phyloP scores from a whole-genome alignment of 2,329 filamentous ascomycete species.

The Nannizziopsis barbatae region DNA sequence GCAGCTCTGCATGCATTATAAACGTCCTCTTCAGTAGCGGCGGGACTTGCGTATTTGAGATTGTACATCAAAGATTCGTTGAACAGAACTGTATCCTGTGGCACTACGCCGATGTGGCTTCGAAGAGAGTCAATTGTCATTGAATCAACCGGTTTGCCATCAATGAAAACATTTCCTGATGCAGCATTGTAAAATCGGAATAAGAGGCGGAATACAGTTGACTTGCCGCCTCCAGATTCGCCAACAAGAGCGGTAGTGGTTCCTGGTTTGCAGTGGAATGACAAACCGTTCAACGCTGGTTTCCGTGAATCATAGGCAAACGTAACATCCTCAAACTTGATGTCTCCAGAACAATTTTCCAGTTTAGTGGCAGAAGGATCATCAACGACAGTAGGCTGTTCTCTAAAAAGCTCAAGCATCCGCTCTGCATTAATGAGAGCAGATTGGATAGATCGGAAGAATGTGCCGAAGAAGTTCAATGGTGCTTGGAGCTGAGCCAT shows the following conservation, averaged over 20 bases:
- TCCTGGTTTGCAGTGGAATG: slow-evolving; percentile 75
- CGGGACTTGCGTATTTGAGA: slow-evolving; percentile 73
- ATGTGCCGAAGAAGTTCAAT: slow-evolving; percentile 82
- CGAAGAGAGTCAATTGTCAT: slow-evolving; percentile 90
- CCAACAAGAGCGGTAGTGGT: slow-evolving; percentile 94
- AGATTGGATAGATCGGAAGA: slow-evolving; percentile 91
- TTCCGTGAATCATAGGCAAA: slow-evolving; percentile 85
- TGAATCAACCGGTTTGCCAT: slow-evolving; percentile 71
- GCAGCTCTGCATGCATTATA: slow-evolving; percentile 72
- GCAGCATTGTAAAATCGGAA: slow-evolving; percentile 92
- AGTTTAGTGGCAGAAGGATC: slow-evolving; percentile 53
- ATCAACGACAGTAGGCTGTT: slow-evolving; percentile 83
- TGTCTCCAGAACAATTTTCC: slow-evolving; percentile 61
- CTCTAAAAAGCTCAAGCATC: slow-evolving; percentile 90
- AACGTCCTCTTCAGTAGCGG: slow-evolving; percentile 69
- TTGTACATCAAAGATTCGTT: slow-evolving; percentile 95
- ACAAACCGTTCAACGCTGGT: slow-evolving; percentile 70
- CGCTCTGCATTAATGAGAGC: slow-evolving; percentile 96
- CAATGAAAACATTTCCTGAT: slow-evolving; percentile 69
- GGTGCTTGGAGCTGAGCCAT: slow-evolving; percentile 70
- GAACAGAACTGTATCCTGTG: slow-evolving; percentile 91
- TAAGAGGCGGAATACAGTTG: slow-evolving; percentile 86
- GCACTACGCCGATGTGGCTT: slow-evolving; percentile 84
- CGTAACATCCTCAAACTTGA: slow-evolving; percentile 76
- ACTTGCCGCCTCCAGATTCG: slow-evolving; percentile 94